These are phyloP conservation scores for Byssothecium circinans DNA, from an alignment of 2,329 filamentous ascomycete species.

Conservation along the genomic window DNA sequence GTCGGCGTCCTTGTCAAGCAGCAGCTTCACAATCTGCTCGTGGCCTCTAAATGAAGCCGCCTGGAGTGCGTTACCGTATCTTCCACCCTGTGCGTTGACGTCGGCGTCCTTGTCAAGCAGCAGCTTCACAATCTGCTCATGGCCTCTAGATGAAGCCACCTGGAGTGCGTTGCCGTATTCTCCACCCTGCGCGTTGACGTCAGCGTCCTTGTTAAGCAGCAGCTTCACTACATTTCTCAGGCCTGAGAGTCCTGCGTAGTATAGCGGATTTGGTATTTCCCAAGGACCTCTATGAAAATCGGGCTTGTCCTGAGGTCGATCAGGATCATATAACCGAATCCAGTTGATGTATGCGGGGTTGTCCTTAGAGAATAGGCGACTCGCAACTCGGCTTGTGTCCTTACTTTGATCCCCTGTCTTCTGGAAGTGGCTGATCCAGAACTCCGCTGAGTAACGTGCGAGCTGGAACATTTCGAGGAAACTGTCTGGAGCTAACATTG, in stretches of 20 bases:
- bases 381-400: conserved; percentile 7
- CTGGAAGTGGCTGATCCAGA: conserved; percentile 27
- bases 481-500: conserved; percentile 8
- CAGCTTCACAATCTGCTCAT: conserved; percentile 21
- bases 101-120: conserved; percentile 15
- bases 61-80: conserved; percentile 21
- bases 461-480: conserved; percentile 14
- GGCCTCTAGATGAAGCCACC: conserved; percentile 19
- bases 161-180: conserved; percentile 21
- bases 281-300: conserved; percentile 7
- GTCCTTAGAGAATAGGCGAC: conserved; percentile 14
- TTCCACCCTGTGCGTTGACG: conserved; percentile 17
- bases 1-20: conserved; percentile 20
- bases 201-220: conserved; percentile 20
- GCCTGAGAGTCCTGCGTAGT: conserved; percentile 20
- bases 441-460: conserved; percentile 30
- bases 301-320: conserved; percentile 4
- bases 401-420: conserved; percentile 14
- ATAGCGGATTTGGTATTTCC: conserved; percentile 18
- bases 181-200: conserved; percentile 17
- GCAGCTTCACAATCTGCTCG: conserved; percentile 14
- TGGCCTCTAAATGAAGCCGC: conserved; percentile 22
- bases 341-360: conserved; percentile 22
- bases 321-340: conserved; percentile 21
- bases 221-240: conserved; percentile 15